Base-by-base conservation (phyloP, 73 alveolate genomes). In the Paramecium pentaurelia region DNA sequence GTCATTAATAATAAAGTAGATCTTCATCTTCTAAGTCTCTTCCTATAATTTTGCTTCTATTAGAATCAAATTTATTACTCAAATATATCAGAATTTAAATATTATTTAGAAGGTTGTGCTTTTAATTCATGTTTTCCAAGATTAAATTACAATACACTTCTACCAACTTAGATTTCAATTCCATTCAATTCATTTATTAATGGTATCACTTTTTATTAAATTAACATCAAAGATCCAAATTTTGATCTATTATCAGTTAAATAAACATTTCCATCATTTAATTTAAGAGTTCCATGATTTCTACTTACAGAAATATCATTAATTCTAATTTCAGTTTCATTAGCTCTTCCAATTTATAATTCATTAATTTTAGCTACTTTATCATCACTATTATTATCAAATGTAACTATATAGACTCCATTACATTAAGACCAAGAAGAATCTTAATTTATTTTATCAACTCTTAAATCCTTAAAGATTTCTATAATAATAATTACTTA, bases 241-340 rank as follows among this genome's bases (percentile, higher is more conserved):
- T 93, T 93, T 11, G 94, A 80, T 37, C 49, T 60, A 51, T 59
- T 84, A 92, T 93, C 96, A 27, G 49, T 49, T 7, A 93, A 49
- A 77, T 75, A 71, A 11, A 93, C 60, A 32, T 75, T 22, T 22
- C 95, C 96, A 10, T 93, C 95, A 44, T 77, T 85, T 28, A 44
- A 93, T 38, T 42, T 75, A 58, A 93, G 60, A 12, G 60, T 58
- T 51, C 94, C 93, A 77, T 93, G 96, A 64, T 40, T 58, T 77
- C 96, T 89, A 80, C 95, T 87, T 2, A 93, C 96, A 25, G 95
- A 92, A 14, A 93, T 93, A 37, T 93, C 96, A 49, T 86, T 75
- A 1, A 93, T 92, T 77, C 94, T 93, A 37, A 93, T 73, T 88
- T 93, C 95, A 42, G 94, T 60, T n/a, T 92, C 95, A 83, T 93